phyloP scores from a whole-genome alignment of 2,329 filamentous ascomycete genomes.

The Botrytis deweyae region DNA sequence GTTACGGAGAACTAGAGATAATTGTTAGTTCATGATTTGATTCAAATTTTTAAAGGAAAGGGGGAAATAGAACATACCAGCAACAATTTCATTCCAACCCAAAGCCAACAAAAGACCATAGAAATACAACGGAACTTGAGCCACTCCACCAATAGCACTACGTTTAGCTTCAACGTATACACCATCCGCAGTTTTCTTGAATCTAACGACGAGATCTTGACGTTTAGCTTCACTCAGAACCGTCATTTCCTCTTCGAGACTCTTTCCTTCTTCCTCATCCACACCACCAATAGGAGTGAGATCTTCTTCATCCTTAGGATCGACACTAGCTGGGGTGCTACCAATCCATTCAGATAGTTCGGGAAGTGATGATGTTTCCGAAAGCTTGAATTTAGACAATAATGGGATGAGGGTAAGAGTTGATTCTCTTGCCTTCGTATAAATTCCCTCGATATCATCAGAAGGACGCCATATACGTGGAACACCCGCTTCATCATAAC shows the following conservation, averaged over 20 bases:
- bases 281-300: conserved; percentile 85
- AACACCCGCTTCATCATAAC: conserved; percentile 92
- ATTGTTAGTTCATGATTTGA: not conserved
- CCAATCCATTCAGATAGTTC: conserved; percentile 86
- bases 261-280: conserved; percentile 92
- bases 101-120: conserved; percentile 84
- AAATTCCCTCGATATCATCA: conserved; percentile 95
- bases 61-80: conserved; percentile 60
- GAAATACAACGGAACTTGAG: conserved; percentile 92
- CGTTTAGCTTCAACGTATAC: conserved; percentile 98
- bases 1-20: conserved; percentile 75
- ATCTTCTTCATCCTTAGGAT: conserved; percentile 86
- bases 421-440: conserved; percentile 87
- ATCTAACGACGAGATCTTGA: conserved; percentile 86
- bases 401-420: conserved; percentile 89
- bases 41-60: not conserved
- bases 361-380: conserved; percentile 71
- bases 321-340: conserved; percentile 68
- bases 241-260: conserved; percentile 92
- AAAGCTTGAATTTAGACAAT: conserved; percentile 78
- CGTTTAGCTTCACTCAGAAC: conserved; percentile 87
- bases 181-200: conserved; percentile 97
- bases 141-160: conserved; percentile 91
- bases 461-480: conserved; percentile 95
- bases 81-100: conserved; percentile 98